Evolutionary conservation across 148 eudicot genomes (phyloP).

Genomic region (Amaranthus palmeri): DNA sequence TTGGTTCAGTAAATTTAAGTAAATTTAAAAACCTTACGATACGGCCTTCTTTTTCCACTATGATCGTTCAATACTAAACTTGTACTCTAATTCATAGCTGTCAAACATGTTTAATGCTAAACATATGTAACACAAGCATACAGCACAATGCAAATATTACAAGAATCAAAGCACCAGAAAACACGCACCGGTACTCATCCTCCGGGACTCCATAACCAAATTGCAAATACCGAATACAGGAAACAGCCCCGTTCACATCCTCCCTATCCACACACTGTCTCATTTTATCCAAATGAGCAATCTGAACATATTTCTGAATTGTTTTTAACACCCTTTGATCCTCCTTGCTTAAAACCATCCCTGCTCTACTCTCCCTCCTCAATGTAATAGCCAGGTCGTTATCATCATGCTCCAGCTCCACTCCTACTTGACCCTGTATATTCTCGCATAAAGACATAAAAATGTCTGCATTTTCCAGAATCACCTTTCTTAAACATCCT

Average conservation of each 20-base stretch:
- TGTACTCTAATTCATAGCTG: background rate
- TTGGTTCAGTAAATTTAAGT: no score
- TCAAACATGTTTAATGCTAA: background rate
- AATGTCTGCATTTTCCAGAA: conserved; percentile 60
- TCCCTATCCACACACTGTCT: conserved; percentile 38
- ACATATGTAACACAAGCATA: background rate
- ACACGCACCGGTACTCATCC: conserved; percentile 64
- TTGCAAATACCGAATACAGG: conserved; percentile 64
- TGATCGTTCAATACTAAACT: background rate
- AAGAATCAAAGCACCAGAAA: background rate
- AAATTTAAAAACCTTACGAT: no score
- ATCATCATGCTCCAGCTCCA: conserved; percentile 24
- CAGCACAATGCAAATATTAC: background rate
- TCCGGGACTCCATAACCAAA: conserved; percentile 60
- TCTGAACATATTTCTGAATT: conserved; percentile 57
- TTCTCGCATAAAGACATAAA: conserved; percentile 59
- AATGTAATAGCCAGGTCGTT: conserved; percentile 45
- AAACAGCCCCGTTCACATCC: conserved; percentile 46
- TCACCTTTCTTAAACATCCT: conserved; percentile 45
- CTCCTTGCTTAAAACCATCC: conserved; percentile 34
- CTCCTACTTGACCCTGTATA: conserved; percentile 52
- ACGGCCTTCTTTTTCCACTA: no score
- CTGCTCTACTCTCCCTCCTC: conserved; percentile 32
- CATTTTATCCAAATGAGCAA: conserved; percentile 72
- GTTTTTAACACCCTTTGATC: conserved; percentile 49